Evolutionary conservation across 2,329 filamentous ascomycete species (phyloP), one percentile per base, ranked within the genome.

Genomic region (Stemphylium beticola): DNA sequence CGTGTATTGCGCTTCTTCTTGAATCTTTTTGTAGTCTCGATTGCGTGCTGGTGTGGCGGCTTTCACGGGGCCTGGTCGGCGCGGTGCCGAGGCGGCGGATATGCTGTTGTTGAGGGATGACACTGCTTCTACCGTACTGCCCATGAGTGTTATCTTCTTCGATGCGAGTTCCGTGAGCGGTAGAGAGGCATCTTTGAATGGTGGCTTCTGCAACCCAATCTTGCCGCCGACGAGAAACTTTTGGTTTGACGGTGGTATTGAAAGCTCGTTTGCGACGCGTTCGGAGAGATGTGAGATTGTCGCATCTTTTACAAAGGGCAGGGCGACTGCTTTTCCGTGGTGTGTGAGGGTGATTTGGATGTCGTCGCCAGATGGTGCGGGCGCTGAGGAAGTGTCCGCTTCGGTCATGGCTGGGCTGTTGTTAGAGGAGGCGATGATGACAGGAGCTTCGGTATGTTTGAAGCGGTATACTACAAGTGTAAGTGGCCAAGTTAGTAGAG

Each of bases 1-100:
- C 0, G 90, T 96, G 78, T 96, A 96, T 55, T 80, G 81, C 17
- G 81, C 79, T 54, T 88, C 84, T n/a, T 86, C 85, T 69, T 80
- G 77, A 2, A 77, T 71, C 36, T 77, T 79, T 62, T 79, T 79
- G 73, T 77, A 71, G 70, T 78, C 81, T 57, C 74, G 69, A 51
- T 76, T 80, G 38, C 64, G 72, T 18, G 72, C 69, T 50, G 68
- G 77, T 58, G 59, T 69, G 45, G 73, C 76, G 66, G 66, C 72
- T 74, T 74, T 77, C 70, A 76, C 73, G 66, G 64, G 76, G 47
- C 66, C 73, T 49, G 58, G 73, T 53, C 70, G 68, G 55, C 77
- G 78, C 49, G 71, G 77, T 3, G 76, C 68, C 22, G 72, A 67
- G 7, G 77, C 71, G 10, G 77, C 74, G 39, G 73, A 62, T 36